phyloP scores from a whole-genome alignment of 208 protist species.

The Trichomonas tenax region DNA sequence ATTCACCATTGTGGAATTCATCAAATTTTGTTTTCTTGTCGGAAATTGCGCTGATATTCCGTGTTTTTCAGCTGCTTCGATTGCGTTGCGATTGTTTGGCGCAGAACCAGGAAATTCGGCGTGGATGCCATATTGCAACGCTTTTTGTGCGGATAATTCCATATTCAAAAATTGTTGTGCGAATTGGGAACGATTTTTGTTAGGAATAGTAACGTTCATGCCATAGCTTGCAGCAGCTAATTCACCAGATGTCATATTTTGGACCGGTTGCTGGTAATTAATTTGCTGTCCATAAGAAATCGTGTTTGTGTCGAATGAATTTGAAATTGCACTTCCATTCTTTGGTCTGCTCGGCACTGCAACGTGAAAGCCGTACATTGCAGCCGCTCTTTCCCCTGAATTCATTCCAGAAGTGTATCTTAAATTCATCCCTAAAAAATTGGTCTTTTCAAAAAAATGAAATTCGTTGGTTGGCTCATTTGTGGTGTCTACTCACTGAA shows the following conservation, averaged over 20 bases:
- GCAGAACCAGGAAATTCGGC: not conserved
- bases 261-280: not conserved
- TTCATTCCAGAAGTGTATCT: not conserved
- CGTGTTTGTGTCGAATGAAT: not conserved
- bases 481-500: too few species aligned
- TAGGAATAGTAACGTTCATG: not conserved
- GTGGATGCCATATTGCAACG: not conserved
- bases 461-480: too few species aligned
- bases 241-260: not conserved
- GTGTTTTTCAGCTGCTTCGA: not conserved
- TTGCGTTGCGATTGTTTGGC: not conserved
- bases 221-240: not conserved
- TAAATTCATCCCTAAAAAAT: not conserved
- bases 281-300: not conserved
- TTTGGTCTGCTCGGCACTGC: not conserved
- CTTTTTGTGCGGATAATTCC: not conserved
- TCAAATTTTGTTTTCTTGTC: not conserved
- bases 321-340: not conserved
- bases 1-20: not conserved
- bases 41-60: not conserved
- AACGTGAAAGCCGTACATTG: not conserved
- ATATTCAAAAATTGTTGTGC: not conserved
- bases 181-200: not conserved
- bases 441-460: too few species aligned
- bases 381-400: not conserved